These are phyloP conservation scores for Crithidia mellificae DNA, from an alignment of 208 protist species.

Conservation along the genomic window DNA sequence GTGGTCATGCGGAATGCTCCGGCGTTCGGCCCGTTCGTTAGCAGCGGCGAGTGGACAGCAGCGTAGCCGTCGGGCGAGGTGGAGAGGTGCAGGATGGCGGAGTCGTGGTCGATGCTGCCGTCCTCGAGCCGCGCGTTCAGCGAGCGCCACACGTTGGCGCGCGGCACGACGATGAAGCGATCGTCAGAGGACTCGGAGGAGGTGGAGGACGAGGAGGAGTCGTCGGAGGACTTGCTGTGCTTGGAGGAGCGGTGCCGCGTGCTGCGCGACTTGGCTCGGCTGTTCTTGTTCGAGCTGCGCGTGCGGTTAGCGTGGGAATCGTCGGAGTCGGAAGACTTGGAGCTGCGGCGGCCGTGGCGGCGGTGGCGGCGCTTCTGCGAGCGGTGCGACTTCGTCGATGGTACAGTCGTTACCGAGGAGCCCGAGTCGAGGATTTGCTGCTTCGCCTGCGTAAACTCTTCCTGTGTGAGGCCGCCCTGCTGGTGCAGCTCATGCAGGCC, in stretches of 20 bases:
- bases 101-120: slow-evolving; percentile 14
- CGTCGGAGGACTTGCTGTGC: not conserved
- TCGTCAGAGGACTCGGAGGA: slow-evolving; percentile 36
- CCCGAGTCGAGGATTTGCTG: slow-evolving; percentile 59
- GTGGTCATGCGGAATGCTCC: not conserved
- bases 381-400: slow-evolving; percentile 7
- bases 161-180: slow-evolving; percentile 68
- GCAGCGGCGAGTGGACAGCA: slow-evolving; percentile 20
- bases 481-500: slow-evolving; percentile 68
- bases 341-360: slow-evolving; percentile 1
- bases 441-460: slow-evolving; percentile 81
- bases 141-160: slow-evolving; percentile 69
- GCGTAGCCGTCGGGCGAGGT: slow-evolving; percentile 10
- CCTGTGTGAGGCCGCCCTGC: slow-evolving; percentile 60
- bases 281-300: slow-evolving; percentile 6
- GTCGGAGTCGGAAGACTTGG: not conserved
- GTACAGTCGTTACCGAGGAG: slow-evolving; percentile 17
- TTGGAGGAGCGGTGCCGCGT: slow-evolving; percentile 20
- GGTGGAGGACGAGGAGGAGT: slow-evolving; percentile 39
- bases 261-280: slow-evolving; percentile 10
- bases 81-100: slow-evolving; percentile 1
- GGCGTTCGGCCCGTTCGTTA: not conserved
- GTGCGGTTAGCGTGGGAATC: not conserved
- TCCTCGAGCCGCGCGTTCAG: slow-evolving; percentile 40
- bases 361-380: slow-evolving; percentile 18